Evolutionary conservation across 345 rosid species (phyloP).

Genomic region (Pugionium cornutum): DNA sequence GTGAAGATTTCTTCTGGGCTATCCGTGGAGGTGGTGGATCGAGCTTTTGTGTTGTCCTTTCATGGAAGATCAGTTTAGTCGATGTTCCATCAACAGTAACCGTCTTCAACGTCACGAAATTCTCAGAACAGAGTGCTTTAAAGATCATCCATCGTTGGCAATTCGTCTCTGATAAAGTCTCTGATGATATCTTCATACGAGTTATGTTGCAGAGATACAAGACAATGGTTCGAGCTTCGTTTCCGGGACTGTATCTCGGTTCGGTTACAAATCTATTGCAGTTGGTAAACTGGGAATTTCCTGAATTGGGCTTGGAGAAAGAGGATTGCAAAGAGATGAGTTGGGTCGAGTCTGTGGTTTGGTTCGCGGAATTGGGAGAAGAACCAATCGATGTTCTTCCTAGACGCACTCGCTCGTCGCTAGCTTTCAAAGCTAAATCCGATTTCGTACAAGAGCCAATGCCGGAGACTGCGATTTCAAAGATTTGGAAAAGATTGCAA

Average conservation of each 20-base stretch:
- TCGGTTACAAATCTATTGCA: constrained; percentile 25
- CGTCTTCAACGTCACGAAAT: constrained; percentile 43
- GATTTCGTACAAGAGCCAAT: constrained; percentile 59
- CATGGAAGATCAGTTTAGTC: constrained; percentile 56
- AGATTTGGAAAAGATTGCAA: constrained; percentile 47
- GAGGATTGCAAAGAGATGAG: constrained; percentile 48
- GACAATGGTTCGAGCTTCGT: constrained; percentile 36
- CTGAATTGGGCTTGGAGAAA: constrained; percentile 43
- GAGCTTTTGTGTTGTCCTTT: constrained; percentile 62
- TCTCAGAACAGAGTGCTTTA: constrained; percentile 43
- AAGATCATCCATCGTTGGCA: constrained; percentile 55
- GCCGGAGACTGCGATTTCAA: constrained; percentile 24
- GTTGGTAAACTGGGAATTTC: constrained; percentile 37
- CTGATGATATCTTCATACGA: constrained; percentile 53
- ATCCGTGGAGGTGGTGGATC: constrained; percentile 73
- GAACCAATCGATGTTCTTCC: constrained; percentile 36
- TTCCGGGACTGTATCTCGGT: constrained; percentile 50
- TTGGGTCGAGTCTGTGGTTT: constrained; percentile 50
- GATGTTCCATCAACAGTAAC: constrained; percentile 52
- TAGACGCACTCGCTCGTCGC: constrained; percentile 18
- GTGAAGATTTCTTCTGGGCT: constrained; percentile 77
- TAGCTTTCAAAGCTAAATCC: constrained; percentile 56
- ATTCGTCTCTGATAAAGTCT: constrained; percentile 38
- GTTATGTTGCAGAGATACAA: constrained; percentile 37
- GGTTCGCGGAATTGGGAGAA: constrained; percentile 33